Conservation (phyloP, 2,329 filamentous ascomycete genomes). For the Fusarium domesticum region DNA sequence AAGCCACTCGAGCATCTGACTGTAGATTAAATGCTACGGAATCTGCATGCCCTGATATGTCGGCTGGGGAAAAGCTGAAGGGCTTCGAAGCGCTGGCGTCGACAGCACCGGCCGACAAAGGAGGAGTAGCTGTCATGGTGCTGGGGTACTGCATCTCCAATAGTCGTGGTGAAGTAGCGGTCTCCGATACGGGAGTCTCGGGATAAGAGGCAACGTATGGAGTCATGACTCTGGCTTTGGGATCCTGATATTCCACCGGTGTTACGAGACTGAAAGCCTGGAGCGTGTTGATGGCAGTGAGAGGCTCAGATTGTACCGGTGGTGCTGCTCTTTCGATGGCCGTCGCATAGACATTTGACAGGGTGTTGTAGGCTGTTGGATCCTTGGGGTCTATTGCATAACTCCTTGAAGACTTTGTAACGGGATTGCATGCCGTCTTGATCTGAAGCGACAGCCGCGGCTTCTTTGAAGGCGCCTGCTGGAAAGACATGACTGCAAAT, state of each 20-base stretch:
- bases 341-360: slow-evolving; percentile 62
- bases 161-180: slow-evolving; percentile 47
- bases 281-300: slow-evolving; percentile 48
- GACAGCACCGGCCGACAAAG: slow-evolving; percentile 52
- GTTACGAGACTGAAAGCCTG: slow-evolving; percentile 33
- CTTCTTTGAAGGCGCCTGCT: slow-evolving; percentile 43
- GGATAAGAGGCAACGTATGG: slow-evolving; percentile 48
- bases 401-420: slow-evolving; percentile 34
- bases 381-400: slow-evolving; percentile 51
- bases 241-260: slow-evolving; percentile 32
- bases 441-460: slow-evolving; percentile 58
- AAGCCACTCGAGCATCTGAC: slow-evolving; percentile 14
- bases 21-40: slow-evolving; percentile 6
- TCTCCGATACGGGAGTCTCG: slow-evolving; percentile 53
- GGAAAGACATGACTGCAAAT: slow-evolving; percentile 36
- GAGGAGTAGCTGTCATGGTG: slow-evolving; percentile 58
- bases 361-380: slow-evolving; percentile 62
- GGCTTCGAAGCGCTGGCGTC: slow-evolving; percentile 41
- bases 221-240: slow-evolving; percentile 38
- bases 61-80: slow-evolving; percentile 47
- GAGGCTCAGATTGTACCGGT: slow-evolving; percentile 40
- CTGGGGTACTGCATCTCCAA: slow-evolving; percentile 50
- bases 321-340: slow-evolving; percentile 59
- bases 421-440: slow-evolving; percentile 42
- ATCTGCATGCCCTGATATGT: slow-evolving; percentile 24